Evolutionary conservation across 225 moss, liverwort and hornwort species (phyloP).

Genomic region (Bryum argenteum): DNA sequence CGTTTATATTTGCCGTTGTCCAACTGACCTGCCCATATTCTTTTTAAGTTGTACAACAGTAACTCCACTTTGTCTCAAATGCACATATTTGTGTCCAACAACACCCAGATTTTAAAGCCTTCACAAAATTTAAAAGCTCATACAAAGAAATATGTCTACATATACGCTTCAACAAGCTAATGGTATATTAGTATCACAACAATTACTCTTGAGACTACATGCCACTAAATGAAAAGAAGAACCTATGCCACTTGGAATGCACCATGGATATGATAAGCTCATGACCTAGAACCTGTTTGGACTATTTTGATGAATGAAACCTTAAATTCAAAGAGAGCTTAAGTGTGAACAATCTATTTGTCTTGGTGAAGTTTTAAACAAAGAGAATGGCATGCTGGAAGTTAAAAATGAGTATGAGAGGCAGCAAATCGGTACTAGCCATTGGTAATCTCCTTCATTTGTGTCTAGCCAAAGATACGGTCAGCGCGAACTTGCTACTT

Average conservation of each 20-base stretch:
- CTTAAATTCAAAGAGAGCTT: too few species aligned
- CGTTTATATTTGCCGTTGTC: slow-evolving; percentile 49
- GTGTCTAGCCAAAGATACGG: slow-evolving; percentile 93
- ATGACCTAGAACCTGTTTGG: not conserved
- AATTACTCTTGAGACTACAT: not conserved
- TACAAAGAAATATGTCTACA: too few species aligned
- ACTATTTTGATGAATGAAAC: too few species aligned
- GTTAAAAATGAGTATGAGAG: not conserved
- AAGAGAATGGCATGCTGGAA: not conserved
- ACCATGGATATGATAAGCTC: not conserved
- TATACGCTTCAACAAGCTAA: not conserved
- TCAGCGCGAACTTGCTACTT: slow-evolving; percentile 72
- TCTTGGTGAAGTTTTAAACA: not conserved
- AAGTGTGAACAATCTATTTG: not conserved
- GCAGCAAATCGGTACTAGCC: slow-evolving; percentile 39
- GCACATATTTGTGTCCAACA: slow-evolving; percentile 49
- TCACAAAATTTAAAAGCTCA: slow-evolving; percentile 10
- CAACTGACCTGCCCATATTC: slow-evolving; percentile 56
- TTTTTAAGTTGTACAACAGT: slow-evolving; percentile 67
- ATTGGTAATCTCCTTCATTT: slow-evolving; percentile 77
- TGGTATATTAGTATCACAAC: not conserved
- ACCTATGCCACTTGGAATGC: not conserved
- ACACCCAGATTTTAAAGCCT: not conserved
- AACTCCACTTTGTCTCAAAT: slow-evolving; percentile 64
- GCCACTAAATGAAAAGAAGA: too few species aligned